Evolutionary conservation across 306 rosid species (phyloP).

Genomic region (peach (Prunus persica)): Prunus_persica_NCBIv2 NC_034011.1:25882001-25882500

Average conservation of each 20-base stretch:
- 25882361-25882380: background rate
- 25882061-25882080: too few species aligned
- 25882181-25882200: background rate
- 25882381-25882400: background rate
- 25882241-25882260: slow-evolving; percentile 50
- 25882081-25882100: too few species aligned
- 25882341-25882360: background rate
- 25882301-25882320: slow-evolving; percentile 4
- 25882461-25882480: slow-evolving; percentile 13
- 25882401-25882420: background rate
- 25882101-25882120: too few species aligned
- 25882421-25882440: slow-evolving; percentile 6
- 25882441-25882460: slow-evolving; percentile 8
- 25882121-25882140: too few species aligned
- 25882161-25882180: background rate
- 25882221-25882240: slow-evolving; percentile 28
- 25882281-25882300: slow-evolving; percentile 31
- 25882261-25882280: slow-evolving; percentile 66
- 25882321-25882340: background rate
- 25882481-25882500: background rate
- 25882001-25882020: too few species aligned
- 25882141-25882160: too few species aligned
- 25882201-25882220: background rate
- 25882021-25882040: too few species aligned
- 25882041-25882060: too few species aligned